Percentiles rank a stretch among this genome's conserved stretches.
Evolutionary conservation across 169 alveolate genomes (phyloP).

Genomic region (Plasmodium cynomolgi): DNA sequence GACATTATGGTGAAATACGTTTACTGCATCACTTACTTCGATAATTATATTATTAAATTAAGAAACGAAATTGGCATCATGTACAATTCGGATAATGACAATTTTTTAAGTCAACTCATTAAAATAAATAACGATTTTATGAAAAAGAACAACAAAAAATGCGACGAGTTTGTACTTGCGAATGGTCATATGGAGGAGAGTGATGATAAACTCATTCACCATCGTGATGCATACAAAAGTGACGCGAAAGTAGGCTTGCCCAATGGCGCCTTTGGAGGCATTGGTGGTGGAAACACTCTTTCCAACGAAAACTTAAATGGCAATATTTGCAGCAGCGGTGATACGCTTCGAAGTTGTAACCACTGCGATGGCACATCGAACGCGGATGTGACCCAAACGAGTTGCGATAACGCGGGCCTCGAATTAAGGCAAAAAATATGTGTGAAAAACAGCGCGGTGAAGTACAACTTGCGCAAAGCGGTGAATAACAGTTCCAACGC

Average conservation of each 20-base stretch:
- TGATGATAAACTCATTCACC: neutral
- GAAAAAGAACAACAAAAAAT: neutral
- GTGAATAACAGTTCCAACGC: neutral
- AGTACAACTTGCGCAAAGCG: neutral
- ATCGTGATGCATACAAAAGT: neutral
- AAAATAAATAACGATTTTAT: conserved; percentile 13
- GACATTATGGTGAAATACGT: conserved; percentile 51
- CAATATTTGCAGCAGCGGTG: neutral
- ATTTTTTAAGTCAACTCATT: conserved; percentile 8
- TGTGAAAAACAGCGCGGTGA: neutral
- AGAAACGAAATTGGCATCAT: conserved; percentile 11
- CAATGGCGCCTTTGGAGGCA: neutral
- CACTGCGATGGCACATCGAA: neutral
- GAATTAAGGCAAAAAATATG: neutral
- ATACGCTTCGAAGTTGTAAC: neutral
- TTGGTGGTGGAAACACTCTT: neutral
- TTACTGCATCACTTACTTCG: conserved; percentile 27
- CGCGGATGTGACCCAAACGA: neutral
- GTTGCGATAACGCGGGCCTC: neutral
- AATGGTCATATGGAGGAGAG: neutral
- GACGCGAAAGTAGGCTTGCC: neutral
- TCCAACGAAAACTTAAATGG: neutral
- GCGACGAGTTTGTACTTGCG: neutral
- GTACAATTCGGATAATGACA: conserved; percentile 3
- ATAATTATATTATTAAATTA: conserved; percentile 24